Percentiles rank a stretch among this genome's conserved stretches.
These are phyloP conservation scores for Arctium minus DNA, from an alignment of 129 eudicot species.

Conservation along the genomic window DNA sequence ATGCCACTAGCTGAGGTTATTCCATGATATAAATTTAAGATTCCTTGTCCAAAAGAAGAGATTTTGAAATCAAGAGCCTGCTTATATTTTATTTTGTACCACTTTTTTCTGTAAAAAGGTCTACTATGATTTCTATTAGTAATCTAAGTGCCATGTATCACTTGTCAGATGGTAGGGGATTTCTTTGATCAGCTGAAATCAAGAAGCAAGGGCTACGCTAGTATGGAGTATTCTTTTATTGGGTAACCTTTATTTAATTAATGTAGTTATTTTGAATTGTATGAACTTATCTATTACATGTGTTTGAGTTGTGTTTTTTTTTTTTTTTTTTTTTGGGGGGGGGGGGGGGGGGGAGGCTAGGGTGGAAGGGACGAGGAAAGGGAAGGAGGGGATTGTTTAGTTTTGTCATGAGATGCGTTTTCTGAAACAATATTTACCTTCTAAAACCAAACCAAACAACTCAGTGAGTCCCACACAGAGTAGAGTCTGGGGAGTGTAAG, in stretches of 20 bases:
- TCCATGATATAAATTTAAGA: background rate
- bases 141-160: background rate
- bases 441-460: no score
- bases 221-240: constrained; percentile 94
- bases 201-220: constrained; percentile 96
- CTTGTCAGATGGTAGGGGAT: constrained; percentile 93
- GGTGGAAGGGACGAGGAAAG: background rate
- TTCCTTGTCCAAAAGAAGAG: background rate
- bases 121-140: background rate
- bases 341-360: background rate
- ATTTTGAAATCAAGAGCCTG: background rate
- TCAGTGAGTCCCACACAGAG: no score
- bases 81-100: background rate
- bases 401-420: background rate
- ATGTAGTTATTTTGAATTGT: background rate
- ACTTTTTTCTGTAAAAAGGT: background rate
- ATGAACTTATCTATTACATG: background rate
- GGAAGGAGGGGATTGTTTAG: background rate
- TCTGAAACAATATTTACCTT: background rate
- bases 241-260: constrained; percentile 48
- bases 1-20: constrained; percentile 96
- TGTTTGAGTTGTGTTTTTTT: background rate
- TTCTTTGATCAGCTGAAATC: constrained; percentile 99
- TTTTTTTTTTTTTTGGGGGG: background rate
- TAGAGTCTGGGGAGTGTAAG: no score